Percentiles rank a stretch among this genome's conserved stretches.
Evolutionary conservation across 2,329 filamentous ascomycete species (phyloP).

Genomic region (Coniochaeta pulveracea): DNA sequence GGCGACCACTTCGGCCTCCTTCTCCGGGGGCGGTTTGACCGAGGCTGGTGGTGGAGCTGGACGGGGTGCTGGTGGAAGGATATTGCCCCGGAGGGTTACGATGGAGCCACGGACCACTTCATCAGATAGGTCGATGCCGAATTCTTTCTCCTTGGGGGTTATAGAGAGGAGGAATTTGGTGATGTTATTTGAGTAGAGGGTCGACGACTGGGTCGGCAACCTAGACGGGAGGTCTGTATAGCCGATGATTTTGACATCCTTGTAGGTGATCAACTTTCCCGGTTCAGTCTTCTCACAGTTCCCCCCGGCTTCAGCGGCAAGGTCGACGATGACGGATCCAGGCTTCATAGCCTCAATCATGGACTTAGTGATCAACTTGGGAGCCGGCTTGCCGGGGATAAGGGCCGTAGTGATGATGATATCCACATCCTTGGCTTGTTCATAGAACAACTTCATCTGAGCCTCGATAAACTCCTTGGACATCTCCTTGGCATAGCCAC

Average conservation of each 20-base stretch:
- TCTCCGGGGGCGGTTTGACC: slow-evolving; percentile 36
- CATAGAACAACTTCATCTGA: slow-evolving; percentile 85
- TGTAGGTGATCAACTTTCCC: slow-evolving; percentile 57
- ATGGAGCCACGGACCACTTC: slow-evolving; percentile 81
- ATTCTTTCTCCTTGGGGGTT: slow-evolving; percentile 64
- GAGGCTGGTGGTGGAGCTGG: slow-evolving; percentile 48
- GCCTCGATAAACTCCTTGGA: slow-evolving; percentile 87
- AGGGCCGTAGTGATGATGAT: slow-evolving; percentile 90
- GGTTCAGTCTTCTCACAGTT: slow-evolving; percentile 77
- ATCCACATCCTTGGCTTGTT: slow-evolving; percentile 79
- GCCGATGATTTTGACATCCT: slow-evolving; percentile 75
- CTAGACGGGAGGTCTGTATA: slow-evolving; percentile 84
- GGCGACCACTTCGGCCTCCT: slow-evolving; percentile 49
- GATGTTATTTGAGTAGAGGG: slow-evolving; percentile 88
- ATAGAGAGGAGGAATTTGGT: slow-evolving; percentile 81
- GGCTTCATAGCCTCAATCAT: slow-evolving; percentile 83
- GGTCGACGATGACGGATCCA: slow-evolving; percentile 77
- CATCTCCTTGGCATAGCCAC: slow-evolving; percentile 90
- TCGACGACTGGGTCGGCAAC: slow-evolving; percentile 79
- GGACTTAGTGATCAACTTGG: slow-evolving; percentile 70
- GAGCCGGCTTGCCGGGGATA: slow-evolving; percentile 74
- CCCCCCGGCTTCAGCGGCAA: slow-evolving; percentile 78
- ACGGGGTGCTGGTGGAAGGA: slow-evolving; percentile 65
- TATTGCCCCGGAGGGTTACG: slow-evolving; percentile 65
- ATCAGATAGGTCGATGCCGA: slow-evolving; percentile 69